Base-by-base conservation (phyloP, 352 stramenopile genomes). In the Globisporangium apiculatum region DNA sequence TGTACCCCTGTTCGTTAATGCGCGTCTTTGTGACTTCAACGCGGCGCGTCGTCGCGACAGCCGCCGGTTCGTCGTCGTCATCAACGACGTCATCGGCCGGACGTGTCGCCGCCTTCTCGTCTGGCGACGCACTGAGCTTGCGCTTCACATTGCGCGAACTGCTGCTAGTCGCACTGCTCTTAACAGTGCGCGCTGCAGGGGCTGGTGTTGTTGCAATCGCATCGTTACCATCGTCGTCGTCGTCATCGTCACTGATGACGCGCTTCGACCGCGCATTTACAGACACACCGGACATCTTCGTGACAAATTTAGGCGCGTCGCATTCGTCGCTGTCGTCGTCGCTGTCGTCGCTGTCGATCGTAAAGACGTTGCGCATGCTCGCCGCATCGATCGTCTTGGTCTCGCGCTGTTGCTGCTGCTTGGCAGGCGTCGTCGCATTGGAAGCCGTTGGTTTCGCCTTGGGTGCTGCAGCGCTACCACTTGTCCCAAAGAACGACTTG, bases 1-100 rank as follows among this genome's bases (percentile, higher is more conserved):
- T 94, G 71, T 94, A 94, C 31, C 83, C 83, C 51, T 88, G 62
- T 35, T 90, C 77, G 50, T 86, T 90, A 61, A 94, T 88, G 53
- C 73, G 70, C 45, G 81, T 89, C 65, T 88, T 94, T 41, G 64
- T 78, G 41, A 89, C 71, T 14, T 83, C 58, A 49, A 86, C 62
- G 9, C 71, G 68, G n/a, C 79, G 71, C 58, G 80, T 90, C 7
- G 67, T 81, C 15, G 38, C 54, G 4, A 38, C 17, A 31, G 48
- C 31, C 12, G 15, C n/a, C 46, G 59, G 35, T 53, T 59, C 55
- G 12, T 59, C 52, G 46, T 63, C 40, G 64, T 62, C 54, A 9
- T 63, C 47, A 14, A 17, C 52, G 60, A 73, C 59, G 66, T 67
- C 24, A 1, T 52, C 43, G 14, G 60, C 45, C 9, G 18, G 51